These are phyloP conservation scores for Buddleja alternifolia DNA, from an alignment of 257 asterid genomes.

Conservation along the genomic window DNA sequence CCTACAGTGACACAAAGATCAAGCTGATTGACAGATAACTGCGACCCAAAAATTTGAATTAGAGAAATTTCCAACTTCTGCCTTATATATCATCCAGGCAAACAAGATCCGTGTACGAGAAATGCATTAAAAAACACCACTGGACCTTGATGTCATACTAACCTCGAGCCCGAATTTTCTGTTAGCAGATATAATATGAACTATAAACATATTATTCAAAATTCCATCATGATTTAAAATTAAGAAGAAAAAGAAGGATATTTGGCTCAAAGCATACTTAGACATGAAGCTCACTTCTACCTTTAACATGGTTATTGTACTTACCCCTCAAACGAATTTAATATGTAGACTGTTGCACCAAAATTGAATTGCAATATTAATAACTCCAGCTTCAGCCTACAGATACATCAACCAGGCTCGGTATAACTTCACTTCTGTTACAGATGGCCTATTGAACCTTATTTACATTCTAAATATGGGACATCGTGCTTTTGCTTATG, in stretches of 20 bases:
- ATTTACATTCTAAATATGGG: not conserved
- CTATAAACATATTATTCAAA: not conserved
- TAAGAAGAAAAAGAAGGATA: not conserved
- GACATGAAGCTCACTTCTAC: conserved; percentile 2
- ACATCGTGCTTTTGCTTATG: no score
- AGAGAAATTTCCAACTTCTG: not conserved
- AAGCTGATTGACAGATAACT: not conserved
- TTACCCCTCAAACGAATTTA: not conserved
- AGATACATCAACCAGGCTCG: not conserved
- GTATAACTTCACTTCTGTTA: not conserved
- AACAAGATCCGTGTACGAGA: not conserved
- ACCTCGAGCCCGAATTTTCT: not conserved
- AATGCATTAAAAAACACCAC: not conserved
- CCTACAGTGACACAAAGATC: not conserved
- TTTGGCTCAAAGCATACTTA: not conserved
- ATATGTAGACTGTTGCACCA: not conserved
- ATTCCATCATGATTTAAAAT: not conserved
- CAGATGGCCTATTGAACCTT: not conserved
- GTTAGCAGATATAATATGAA: not conserved
- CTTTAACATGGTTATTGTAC: not conserved
- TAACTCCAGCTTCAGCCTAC: not conserved
- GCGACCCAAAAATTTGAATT: not conserved
- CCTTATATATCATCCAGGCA: not conserved
- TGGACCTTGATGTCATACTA: not conserved
- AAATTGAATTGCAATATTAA: not conserved